A percentile compares a stretch with the other conserved stretches of the same genome.
Evolutionary conservation across 768 basidiomycete genomes (phyloP).

Genomic region (Naganishia randhawae): DNA sequence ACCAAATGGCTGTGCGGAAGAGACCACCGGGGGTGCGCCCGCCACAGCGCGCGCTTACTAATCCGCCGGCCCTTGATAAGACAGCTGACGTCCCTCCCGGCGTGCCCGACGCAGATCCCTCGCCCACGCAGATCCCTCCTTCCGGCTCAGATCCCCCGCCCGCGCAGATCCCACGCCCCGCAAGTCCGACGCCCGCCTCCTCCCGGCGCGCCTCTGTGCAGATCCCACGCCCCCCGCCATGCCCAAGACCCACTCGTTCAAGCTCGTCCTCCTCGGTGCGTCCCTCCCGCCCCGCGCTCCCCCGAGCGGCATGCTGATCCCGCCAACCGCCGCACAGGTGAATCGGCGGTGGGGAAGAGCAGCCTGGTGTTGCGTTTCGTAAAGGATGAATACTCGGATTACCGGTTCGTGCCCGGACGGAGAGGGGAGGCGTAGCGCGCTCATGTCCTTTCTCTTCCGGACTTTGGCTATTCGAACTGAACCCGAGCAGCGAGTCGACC

Average conservation of each 20-base stretch:
- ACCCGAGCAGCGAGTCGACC: slow-evolving; percentile 43
- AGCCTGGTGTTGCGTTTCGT: slow-evolving; percentile 94
- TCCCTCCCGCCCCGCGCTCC: slow-evolving; percentile 25
- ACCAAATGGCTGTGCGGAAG: no score
- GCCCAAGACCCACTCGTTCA: slow-evolving; percentile 58
- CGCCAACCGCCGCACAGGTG: slow-evolving; percentile 58
- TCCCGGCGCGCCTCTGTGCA: background rate
- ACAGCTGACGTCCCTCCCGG: no score
- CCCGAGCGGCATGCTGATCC: background rate
- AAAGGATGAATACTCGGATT: slow-evolving; percentile 53
- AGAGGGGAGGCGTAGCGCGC: no score
- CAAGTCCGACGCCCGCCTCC: background rate
- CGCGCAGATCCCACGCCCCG: no score
- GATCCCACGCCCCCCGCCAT: background rate
- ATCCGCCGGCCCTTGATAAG: no score
- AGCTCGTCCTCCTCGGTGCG: slow-evolving; percentile 89
- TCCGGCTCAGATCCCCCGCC: no score
- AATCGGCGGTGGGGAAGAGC: slow-evolving; percentile 91
- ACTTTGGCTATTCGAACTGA: no score
- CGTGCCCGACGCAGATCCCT: no score
- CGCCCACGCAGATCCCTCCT: no score
- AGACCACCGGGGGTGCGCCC: slow-evolving; percentile 6
- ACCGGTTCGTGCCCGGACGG: slow-evolving; percentile 38
- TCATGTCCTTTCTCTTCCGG: no score
- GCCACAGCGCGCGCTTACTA: no score